Conservation (phyloP, 192 early-diverging fungal species). For the Spizellomyces sp. region DNA sequence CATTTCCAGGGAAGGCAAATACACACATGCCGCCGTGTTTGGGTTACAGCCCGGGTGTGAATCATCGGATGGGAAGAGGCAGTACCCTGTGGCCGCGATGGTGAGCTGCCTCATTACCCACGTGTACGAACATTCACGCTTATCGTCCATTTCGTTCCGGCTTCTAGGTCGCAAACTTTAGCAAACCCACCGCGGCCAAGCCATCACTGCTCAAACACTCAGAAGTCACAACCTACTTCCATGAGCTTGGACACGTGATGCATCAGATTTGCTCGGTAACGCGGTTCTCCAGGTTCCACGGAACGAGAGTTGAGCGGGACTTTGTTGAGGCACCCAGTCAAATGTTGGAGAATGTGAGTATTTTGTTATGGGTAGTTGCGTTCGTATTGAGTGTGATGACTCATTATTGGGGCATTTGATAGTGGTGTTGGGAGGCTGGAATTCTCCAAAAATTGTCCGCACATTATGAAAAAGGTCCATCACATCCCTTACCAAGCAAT, state of each 20-base stretch:
- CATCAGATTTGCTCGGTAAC: conserved; percentile 71
- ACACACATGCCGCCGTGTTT: conserved; percentile 80
- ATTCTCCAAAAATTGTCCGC: conserved; percentile 53
- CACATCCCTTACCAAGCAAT: conserved; percentile 61
- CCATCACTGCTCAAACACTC: conserved; percentile 79
- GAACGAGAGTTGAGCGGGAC: conserved; percentile 75
- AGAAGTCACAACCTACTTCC: conserved; percentile 82
- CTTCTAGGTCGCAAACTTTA: conserved; percentile 38
- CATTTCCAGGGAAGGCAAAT: conserved; percentile 60
- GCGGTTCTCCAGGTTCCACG: conserved; percentile 75
- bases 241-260: conserved; percentile 79
- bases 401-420: neutral
- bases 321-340: conserved; percentile 90
- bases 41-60: conserved; percentile 71
- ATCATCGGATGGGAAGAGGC: conserved; percentile 37
- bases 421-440: conserved; percentile 46
- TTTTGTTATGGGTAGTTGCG: neutral
- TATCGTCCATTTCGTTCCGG: neutral
- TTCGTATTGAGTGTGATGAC: neutral
- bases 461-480: conserved; percentile 72
- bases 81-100: conserved; percentile 73
- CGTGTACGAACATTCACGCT: conserved; percentile 2
- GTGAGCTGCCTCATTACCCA: conserved; percentile 35
- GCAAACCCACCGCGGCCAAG: conserved; percentile 54
- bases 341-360: conserved; percentile 81